Evolutionary conservation across 352 stramenopile genomes (phyloP), one percentile per base, ranked within the genome.

Genomic region (Phytophthora idaei): DNA sequence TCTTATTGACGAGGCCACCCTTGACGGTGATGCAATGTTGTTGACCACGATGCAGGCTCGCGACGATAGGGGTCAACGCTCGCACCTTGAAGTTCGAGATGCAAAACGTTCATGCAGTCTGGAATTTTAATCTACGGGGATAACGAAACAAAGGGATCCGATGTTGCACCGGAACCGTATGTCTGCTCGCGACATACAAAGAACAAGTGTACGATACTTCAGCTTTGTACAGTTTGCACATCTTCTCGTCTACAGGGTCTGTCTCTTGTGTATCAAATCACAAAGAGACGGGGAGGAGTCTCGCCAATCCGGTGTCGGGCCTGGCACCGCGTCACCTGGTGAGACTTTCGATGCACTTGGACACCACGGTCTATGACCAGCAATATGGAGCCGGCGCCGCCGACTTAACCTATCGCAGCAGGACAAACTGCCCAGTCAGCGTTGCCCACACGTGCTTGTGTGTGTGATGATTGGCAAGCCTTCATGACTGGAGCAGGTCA

Each of bases 191-290:
- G 17, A 0, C 28, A 31, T 66, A 71, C 58, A 61, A 61, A 71
- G 5, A 9, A 2, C 41, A 71, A 71, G 49, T 61, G 9, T 41
- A 27, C 14, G 32, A 57, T 47, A 57, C 59, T 56, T 67, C 59
- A 67, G 42, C 27, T 55, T 57, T 51, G 15, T 47, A 50, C 53
- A 42, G 36, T n/a, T 27, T 46, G 63, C 63, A 47, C 63, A 71
- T 71, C 63, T 48, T 52, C 42, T 72, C 64, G 64, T 67, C 64
- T 41, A 72, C 64, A 68, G 57, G 60, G 17, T 69, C 52, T 64
- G 58, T 71, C 65, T 73, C 65, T 71, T 53, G 64, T 52, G 31
- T 34, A 47, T 29, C 48, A 59, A 71, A 44, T 52, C 44, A 45
- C 31, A 66, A 48, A 60, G 47, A 73, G 39, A 69, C 65, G 59